Percentiles rank a stretch among this genome's conserved stretches.
phyloP scores from a whole-genome alignment of 331 rosid genomes.

The Cydonia oblonga region DNA sequence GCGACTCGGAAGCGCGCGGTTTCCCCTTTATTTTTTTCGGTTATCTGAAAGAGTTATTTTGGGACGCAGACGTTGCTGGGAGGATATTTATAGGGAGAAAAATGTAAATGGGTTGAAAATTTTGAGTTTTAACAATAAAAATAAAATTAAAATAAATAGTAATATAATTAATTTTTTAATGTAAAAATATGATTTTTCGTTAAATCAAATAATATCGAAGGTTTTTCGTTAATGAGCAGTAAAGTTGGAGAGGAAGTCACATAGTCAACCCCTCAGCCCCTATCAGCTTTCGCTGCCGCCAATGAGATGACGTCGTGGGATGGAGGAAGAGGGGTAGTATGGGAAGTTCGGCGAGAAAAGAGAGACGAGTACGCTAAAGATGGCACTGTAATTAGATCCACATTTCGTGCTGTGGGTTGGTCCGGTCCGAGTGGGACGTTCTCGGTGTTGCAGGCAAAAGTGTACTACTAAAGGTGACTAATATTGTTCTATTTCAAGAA shows the following conservation, averaged over 20 bases:
- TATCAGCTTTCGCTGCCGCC: not conserved
- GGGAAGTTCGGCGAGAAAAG: not conserved
- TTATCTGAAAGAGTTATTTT: not conserved
- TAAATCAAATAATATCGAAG: too few relatives aligned
- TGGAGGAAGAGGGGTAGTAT: not conserved
- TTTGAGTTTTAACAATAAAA: too few relatives aligned
- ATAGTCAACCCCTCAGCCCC: not conserved
- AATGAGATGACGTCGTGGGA: not conserved
- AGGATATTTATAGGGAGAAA: too few relatives aligned
- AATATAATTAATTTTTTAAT: too few relatives aligned
- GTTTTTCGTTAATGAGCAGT: not conserved
- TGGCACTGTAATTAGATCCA: not conserved
- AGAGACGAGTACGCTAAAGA: too few relatives aligned
- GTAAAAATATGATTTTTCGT: too few relatives aligned
- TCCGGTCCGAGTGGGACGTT: too few relatives aligned
- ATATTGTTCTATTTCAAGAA: too few relatives aligned
- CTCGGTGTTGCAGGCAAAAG: not conserved
- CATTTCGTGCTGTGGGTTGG: not conserved
- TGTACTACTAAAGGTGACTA: too few relatives aligned
- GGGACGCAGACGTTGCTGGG: not conserved
- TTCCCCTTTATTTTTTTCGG: too few relatives aligned
- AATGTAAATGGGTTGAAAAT: too few relatives aligned
- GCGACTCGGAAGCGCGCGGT: slow-evolving; percentile 1
- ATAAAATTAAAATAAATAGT: too few relatives aligned
- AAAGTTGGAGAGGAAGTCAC: not conserved